A percentile compares a stretch with the other conserved stretches of the same genome.
These are phyloP conservation scores for Penicillium atrosanguineum DNA, from an alignment of 495 filamentous ascomycete genomes.

Conservation along the genomic window DNA sequence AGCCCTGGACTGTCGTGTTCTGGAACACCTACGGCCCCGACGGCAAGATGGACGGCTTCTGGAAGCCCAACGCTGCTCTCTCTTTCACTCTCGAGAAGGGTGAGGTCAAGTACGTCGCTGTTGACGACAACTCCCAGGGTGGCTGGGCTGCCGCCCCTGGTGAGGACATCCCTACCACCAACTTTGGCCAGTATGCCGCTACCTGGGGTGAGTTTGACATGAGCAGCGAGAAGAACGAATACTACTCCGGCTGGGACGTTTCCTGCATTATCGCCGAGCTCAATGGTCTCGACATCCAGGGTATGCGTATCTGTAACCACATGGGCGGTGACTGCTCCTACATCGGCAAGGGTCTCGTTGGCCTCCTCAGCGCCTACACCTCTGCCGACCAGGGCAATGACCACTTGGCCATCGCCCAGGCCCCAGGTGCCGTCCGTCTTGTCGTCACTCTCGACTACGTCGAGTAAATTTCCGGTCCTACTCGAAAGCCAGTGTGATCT, in stretches of 20 bases:
- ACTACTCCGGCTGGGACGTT: constrained; percentile 52
- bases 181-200: constrained; percentile 37
- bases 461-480: constrained; percentile 4
- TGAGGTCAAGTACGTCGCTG: constrained; percentile 43
- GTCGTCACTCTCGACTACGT: constrained; percentile 34
- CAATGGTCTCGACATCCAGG: constrained; percentile 30
- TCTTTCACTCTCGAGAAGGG: constrained; percentile 39
- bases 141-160: constrained; percentile 38
- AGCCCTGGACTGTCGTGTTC: constrained; percentile 44
- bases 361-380: constrained; percentile 39
- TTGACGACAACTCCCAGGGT: constrained; percentile 46
- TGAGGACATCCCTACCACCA: constrained; percentile 23
- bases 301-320: constrained; percentile 43
- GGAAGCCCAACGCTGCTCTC: constrained; percentile 37
- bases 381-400: constrained; percentile 22
- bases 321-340: constrained; percentile 30
- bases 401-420: constrained; percentile 9
- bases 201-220: constrained; percentile 59
- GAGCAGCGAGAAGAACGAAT: constrained; percentile 43
- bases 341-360: constrained; percentile 26
- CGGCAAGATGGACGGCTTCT: constrained; percentile 39
- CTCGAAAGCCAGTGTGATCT: constrained; percentile 9
- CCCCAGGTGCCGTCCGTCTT: constrained; percentile 31
- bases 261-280: constrained; percentile 47
- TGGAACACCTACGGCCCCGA: constrained; percentile 53